These are phyloP conservation scores for Chloris gayana DNA, from an alignment of 176 grass and related monocot species.

Conservation along the genomic window DNA sequence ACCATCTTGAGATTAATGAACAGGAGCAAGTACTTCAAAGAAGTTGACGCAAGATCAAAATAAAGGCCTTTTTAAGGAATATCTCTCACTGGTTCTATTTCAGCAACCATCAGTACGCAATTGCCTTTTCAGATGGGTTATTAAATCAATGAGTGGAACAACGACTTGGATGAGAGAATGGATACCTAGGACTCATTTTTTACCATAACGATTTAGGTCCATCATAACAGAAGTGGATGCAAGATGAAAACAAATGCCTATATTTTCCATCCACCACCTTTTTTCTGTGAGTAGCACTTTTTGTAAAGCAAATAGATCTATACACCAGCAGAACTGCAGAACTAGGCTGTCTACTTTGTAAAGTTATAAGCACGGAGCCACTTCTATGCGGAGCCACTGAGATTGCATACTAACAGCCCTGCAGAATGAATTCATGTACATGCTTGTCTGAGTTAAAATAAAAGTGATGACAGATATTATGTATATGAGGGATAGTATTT, in stretches of 20 bases:
- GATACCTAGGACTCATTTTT: constrained; percentile 12
- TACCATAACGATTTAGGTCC: neutral
- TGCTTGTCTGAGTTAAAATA: neutral
- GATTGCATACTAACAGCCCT: neutral
- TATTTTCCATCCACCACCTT: constrained; percentile 8
- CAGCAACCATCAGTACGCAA: constrained; percentile 6
- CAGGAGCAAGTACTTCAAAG: constrained; percentile 67
- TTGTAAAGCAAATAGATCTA: constrained; percentile 15
- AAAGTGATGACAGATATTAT: neutral
- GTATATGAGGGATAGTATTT: neutral
- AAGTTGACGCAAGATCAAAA: constrained; percentile 52
- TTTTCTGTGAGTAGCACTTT: constrained; percentile 3
- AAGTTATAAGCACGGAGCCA: neutral
- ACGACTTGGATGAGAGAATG: neutral
- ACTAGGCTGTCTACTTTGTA: neutral
- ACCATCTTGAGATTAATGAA: constrained; percentile 43
- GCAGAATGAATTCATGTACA: constrained; percentile 17
- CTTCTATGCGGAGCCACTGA: neutral
- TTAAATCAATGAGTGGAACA: neutral
- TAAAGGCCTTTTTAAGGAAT: constrained; percentile 35
- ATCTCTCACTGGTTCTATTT: neutral
- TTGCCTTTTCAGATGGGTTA: constrained; percentile 14
- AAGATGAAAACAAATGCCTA: neutral
- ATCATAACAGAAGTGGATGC: neutral
- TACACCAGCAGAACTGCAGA: neutral